A percentile compares a stretch with the other conserved stretches of the same genome.
These are phyloP conservation scores for Suhomyces ambrosiae DNA, from an alignment of 1,139 yeast genomes.

Conservation along the genomic window DNA sequence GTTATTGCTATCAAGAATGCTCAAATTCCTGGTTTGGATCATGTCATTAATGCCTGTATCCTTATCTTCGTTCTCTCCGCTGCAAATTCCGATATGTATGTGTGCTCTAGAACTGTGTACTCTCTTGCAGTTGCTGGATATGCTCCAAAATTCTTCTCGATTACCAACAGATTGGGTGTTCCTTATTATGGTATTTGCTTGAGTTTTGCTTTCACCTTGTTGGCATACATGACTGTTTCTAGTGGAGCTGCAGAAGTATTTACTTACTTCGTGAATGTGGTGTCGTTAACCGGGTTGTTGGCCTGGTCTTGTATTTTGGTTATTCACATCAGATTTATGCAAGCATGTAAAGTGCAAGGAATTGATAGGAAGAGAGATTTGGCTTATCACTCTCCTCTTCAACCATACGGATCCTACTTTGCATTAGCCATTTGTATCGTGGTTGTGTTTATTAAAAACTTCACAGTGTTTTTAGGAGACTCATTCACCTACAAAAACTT, in stretches of 20 bases:
- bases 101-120: constrained; percentile 48
- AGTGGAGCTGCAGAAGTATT: constrained; percentile 27
- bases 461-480: constrained; percentile 64
- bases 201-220: constrained; percentile 35
- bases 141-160: constrained; percentile 49
- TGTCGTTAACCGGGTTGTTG: constrained; percentile 32
- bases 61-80: constrained; percentile 49
- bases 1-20: constrained; percentile 53
- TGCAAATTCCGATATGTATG: constrained; percentile 52
- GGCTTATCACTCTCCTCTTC: constrained; percentile 64
- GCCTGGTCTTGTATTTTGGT: constrained; percentile 33
- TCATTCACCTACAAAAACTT: constrained; percentile 61
- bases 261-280: constrained; percentile 30
- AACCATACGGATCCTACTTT: constrained; percentile 64
- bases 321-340: constrained; percentile 64
- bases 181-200: constrained; percentile 50
- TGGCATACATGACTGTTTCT: constrained; percentile 31
- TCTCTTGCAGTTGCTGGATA: constrained; percentile 50
- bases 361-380: constrained; percentile 42
- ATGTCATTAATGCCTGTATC: constrained; percentile 48
- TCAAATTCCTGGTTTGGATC: constrained; percentile 44
- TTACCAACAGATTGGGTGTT: constrained; percentile 65
- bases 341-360: constrained; percentile 70
- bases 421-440: constrained; percentile 57
- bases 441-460: constrained; percentile 69